These are phyloP conservation scores for Helianthus tuberosus DNA, from an alignment of 129 eudicot species.

Conservation along the genomic window DNA sequence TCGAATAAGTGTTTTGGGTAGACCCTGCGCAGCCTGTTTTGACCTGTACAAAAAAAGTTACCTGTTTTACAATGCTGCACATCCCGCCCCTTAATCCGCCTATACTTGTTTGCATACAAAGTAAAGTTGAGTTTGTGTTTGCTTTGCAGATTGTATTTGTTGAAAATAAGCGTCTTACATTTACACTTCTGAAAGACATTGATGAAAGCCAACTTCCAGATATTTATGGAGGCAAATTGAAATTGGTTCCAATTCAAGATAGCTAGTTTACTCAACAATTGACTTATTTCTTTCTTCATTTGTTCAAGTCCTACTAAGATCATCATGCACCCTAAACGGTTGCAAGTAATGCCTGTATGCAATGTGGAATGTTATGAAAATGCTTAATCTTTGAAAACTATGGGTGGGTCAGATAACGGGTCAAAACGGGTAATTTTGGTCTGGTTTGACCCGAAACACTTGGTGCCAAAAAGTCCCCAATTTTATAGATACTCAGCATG, in stretches of 20 bases:
- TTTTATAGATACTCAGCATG: not conserved
- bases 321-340: conserved; percentile 19
- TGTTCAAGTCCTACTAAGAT: conserved; percentile 14
- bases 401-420: not conserved
- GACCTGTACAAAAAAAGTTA: not conserved
- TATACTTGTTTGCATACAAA: not conserved
- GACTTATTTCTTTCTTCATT: conserved; percentile 12
- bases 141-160: conserved; percentile 78
- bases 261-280: conserved; percentile 40
- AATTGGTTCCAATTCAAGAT: conserved; percentile 78
- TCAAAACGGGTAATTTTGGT: not conserved
- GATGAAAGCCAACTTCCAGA: conserved; percentile 93
- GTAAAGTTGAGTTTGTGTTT: conserved; percentile 7
- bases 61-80: not conserved
- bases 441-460: not conserved
- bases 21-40: not conserved
- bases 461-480: not conserved
- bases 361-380: conserved; percentile 12
- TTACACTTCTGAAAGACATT: conserved; percentile 76
- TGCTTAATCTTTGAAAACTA: not conserved
- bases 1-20: not conserved
- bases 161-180: conserved; percentile 52
- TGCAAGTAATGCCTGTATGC: conserved; percentile 8
- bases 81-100: not conserved
- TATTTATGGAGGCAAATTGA: conserved; percentile 73